Evolutionary conservation across 306 rosid genomes (phyloP).

Genomic region (Fragaria nilgerrensis): DNA sequence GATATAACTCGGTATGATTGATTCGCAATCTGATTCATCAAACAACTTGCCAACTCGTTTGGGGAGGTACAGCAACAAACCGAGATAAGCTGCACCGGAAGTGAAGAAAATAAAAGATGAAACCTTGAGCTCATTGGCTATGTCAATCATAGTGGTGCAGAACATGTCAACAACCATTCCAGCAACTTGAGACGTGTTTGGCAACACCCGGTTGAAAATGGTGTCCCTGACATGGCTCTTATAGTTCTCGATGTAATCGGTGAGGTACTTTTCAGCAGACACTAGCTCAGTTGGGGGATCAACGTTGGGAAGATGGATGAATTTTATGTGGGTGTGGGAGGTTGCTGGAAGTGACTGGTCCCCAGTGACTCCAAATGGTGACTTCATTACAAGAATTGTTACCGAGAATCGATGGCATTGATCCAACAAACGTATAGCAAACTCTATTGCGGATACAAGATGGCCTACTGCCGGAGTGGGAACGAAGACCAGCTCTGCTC

Average conservation of each 20-base stretch:
- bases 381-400: slow-evolving; percentile 18
- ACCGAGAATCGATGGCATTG: slow-evolving; percentile 26
- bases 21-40: slow-evolving; percentile 8
- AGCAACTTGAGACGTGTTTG: not conserved
- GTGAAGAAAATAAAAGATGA: slow-evolving; percentile 27
- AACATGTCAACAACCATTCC: slow-evolving; percentile 34
- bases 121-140: slow-evolving; percentile 22
- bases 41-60: slow-evolving; percentile 2
- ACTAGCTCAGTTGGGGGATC: not conserved
- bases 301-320: slow-evolving; percentile 16
- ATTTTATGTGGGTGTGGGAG: slow-evolving; percentile 5
- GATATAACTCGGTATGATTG: slow-evolving; percentile 21
- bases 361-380: slow-evolving; percentile 1
- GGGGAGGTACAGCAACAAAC: slow-evolving; percentile 13
- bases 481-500: slow-evolving; percentile 26
- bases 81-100: slow-evolving; percentile 27
- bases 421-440: slow-evolving; percentile 14
- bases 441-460: slow-evolving; percentile 12
- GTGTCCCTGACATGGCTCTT: slow-evolving; percentile 18
- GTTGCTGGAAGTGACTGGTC: not conserved
- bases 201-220: not conserved
- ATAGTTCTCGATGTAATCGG: slow-evolving; percentile 5
- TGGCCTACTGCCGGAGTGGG: slow-evolving; percentile 25
- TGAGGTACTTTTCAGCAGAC: slow-evolving; percentile 2
- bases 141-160: slow-evolving; percentile 26